phyloP scores from a whole-genome alignment of 2,329 filamentous ascomycete genomes.

The Fusarium nygamai region DNA sequence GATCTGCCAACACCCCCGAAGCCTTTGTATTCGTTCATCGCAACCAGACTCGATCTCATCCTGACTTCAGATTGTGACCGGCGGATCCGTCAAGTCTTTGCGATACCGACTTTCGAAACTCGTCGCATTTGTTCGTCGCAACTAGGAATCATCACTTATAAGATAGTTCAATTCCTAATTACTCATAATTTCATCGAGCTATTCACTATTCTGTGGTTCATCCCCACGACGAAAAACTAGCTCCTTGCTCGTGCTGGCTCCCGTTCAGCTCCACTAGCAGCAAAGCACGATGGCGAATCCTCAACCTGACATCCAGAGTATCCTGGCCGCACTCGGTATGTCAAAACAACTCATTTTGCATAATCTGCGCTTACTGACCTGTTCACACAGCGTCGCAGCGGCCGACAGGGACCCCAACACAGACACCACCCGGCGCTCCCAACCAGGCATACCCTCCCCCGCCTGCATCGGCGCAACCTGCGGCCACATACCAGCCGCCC shows the following conservation, averaged over 20 bases:
- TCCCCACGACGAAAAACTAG: constrained; percentile 17
- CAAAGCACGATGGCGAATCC: constrained; percentile 39
- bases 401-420: constrained; percentile 53
- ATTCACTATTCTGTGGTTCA: neutral
- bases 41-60: constrained; percentile 27
- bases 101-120: constrained; percentile 6
- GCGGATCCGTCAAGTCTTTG: constrained; percentile 14
- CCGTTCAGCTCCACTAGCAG: constrained; percentile 16
- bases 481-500: constrained; percentile 52
- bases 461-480: constrained; percentile 48
- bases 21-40: constrained; percentile 23
- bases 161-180: neutral
- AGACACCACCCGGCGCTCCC: constrained; percentile 52
- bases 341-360: constrained; percentile 6
- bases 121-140: constrained; percentile 5
- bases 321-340: constrained; percentile 61
- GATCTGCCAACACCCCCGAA: constrained; percentile 32
- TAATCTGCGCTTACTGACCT: constrained; percentile 33
- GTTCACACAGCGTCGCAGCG: constrained; percentile 54
- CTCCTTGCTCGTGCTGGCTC: constrained; percentile 13
- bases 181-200: neutral
- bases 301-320: constrained; percentile 51
- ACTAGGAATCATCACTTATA: neutral
- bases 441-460: constrained; percentile 54
- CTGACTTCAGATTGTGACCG: constrained; percentile 35